These are phyloP conservation scores for Piedraia hortae DNA, from an alignment of 2,329 filamentous ascomycete genomes.

Conservation along the genomic window DNA sequence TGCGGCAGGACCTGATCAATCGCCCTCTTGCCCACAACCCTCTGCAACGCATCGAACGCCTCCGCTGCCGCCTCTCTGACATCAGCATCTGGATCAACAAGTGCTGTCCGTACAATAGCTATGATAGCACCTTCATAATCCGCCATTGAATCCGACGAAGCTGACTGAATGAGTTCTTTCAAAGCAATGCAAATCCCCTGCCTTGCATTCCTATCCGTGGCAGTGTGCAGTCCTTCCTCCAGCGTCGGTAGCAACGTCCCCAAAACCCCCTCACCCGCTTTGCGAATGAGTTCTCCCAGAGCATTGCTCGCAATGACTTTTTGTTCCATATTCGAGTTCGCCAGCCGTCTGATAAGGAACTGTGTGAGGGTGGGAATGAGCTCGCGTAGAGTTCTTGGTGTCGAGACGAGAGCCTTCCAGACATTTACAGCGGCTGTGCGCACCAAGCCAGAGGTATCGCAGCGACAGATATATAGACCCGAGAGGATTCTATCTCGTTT, in stretches of 20 bases:
- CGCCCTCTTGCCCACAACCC: conserved; percentile 75
- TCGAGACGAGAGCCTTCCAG: conserved; percentile 90
- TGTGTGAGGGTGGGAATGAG: conserved; percentile 84
- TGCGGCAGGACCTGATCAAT: conserved; percentile 88
- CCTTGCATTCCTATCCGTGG: conserved; percentile 74
- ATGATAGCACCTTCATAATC: conserved; percentile 90
- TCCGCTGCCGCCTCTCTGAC: conserved; percentile 90
- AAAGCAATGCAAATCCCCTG: conserved; percentile 95
- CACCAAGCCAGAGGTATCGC: conserved; percentile 80
- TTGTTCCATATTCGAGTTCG: conserved; percentile 92
- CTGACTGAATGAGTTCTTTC: conserved; percentile 73
- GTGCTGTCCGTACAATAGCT: conserved; percentile 70
- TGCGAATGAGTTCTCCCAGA: conserved; percentile 83
- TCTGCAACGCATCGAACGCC: conserved; percentile 84
- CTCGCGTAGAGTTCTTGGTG: conserved; percentile 77
- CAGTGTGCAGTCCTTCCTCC: conserved; percentile 67
- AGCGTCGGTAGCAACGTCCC: conserved; percentile 69
- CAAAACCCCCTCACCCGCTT: conserved; percentile 81
- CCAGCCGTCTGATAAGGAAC: conserved; percentile 75
- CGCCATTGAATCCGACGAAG: conserved; percentile 65
- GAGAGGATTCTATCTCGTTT: conserved; percentile 92
- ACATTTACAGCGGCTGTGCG: conserved; percentile 72
- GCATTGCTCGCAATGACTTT: conserved; percentile 97
- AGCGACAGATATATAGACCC: conserved; percentile 90
- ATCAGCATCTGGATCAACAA: conserved; percentile 69